Conservation (phyloP, 495 filamentous ascomycete species). For the Staphylotrichum longicolle region DNA sequence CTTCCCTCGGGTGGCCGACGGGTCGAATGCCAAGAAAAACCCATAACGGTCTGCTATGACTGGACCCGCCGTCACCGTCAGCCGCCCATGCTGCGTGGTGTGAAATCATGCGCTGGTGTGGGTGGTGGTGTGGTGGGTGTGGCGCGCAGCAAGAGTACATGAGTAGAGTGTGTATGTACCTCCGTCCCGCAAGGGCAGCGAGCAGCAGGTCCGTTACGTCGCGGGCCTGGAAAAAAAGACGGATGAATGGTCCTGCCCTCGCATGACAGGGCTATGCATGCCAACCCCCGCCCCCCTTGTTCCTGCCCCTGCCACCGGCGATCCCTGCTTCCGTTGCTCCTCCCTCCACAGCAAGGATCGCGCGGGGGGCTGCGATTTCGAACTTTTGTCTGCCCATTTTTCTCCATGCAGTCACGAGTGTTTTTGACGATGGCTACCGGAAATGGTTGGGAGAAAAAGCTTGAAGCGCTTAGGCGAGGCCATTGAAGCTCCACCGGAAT, state of each 20-base stretch:
- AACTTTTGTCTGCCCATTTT: not conserved
- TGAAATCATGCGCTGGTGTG: not conserved
- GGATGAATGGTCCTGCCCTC: slow-evolving; percentile 19
- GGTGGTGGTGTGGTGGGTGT: not conserved
- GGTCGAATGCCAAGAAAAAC: slow-evolving; percentile 20
- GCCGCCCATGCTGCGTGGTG: slow-evolving; percentile 3
- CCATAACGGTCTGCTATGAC: slow-evolving; percentile 25
- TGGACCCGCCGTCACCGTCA: slow-evolving; percentile 20
- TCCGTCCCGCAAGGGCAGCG: slow-evolving; percentile 6
- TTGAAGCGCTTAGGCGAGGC: slow-evolving; percentile 3
- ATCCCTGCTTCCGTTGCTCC: slow-evolving; percentile 4
- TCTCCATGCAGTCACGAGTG: not conserved
- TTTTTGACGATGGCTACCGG: not conserved
- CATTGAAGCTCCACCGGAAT: not conserved
- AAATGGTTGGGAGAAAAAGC: not conserved
- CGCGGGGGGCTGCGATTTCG: not conserved
- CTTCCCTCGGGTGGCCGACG: no score
- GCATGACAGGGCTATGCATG: slow-evolving; percentile 21
- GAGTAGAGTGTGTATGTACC: slow-evolving; percentile 16
- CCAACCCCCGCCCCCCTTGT: slow-evolving; percentile 3
- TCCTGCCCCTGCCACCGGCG: slow-evolving; percentile 8
- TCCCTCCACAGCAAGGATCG: not conserved
- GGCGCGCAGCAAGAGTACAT: slow-evolving; percentile 1
- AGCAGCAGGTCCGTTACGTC: slow-evolving; percentile 15
- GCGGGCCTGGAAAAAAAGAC: not conserved